Evolutionary conservation across 2,329 filamentous ascomycete species (phyloP), one percentile per base, ranked within the genome.

Genomic region (Fusarium miscanthi): DNA sequence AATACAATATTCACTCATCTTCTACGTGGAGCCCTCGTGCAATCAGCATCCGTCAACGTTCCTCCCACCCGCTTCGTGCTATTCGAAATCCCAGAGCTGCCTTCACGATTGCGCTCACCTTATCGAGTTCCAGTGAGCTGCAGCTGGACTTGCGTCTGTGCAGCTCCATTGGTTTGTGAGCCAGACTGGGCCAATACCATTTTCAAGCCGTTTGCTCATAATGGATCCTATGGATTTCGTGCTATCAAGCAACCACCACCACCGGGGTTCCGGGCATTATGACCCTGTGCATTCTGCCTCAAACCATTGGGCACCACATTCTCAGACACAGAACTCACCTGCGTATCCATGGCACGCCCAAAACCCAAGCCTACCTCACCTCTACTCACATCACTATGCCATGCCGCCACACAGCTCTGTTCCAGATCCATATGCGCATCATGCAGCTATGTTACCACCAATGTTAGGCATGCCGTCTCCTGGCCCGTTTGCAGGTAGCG

Each of bases 141-240:
- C 59, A 41, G 53, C 40, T 40, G 40, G 48, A 46, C 61, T 53
- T 49, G 30, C 42, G 52, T 43, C 57, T 67, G 45, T 25, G 53
- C 67, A 42, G 63, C 57, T 67, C 52, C 48, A 35, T 52, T 49
- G n/a, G 30, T 21, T 45, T 31, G 48, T 51, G 37, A 58, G 45
- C 64, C 40, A 40, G 25, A 40, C 43, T 58, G 61, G 48, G 46
- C 33, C 49, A 40, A 40, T 30, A 66, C 52, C 37, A 38, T 58
- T 66, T 52, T 58, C 42, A 56, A 67, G 27, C 58, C 45, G 41
- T 46, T 70, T 41, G 57, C 51, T 40, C 57, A 48, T 42, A 42
- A 79, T 79, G 78, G 78, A 79, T 70, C 76, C 72, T 21, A 76
- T 77, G 70, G 75, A 79, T 38, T 76, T 75, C 59, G 61, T 77